phyloP scores from a whole-genome alignment of 768 basidiomycete species.

The Hirschioporus abietinus region DNA sequence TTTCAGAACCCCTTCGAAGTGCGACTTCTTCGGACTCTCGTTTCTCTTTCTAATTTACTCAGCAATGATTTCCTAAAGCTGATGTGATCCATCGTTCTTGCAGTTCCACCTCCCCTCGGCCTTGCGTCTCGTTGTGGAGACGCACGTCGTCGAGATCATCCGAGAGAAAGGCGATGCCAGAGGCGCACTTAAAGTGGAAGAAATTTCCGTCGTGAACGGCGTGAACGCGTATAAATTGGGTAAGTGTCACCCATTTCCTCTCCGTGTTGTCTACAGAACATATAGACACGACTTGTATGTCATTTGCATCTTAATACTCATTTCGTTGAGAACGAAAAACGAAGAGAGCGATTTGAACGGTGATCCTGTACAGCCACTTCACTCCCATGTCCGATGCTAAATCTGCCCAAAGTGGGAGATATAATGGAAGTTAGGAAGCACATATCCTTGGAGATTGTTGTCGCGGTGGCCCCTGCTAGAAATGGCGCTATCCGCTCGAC shows the following conservation, averaged over 20 bases:
- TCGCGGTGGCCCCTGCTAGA: too few relatives aligned
- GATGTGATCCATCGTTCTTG: neutral
- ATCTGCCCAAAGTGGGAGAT: too few relatives aligned
- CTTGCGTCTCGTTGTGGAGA: slow-evolving; percentile 65
- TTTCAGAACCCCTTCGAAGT: neutral
- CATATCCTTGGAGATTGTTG: too few relatives aligned
- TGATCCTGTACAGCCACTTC: too few relatives aligned
- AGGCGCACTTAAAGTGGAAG: slow-evolving; percentile 40
- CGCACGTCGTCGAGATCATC: slow-evolving; percentile 65
- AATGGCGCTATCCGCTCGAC: too few relatives aligned
- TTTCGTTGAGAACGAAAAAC: neutral
- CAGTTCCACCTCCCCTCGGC: slow-evolving; percentile 78
- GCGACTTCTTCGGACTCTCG: neutral
- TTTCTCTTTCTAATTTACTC: neutral
- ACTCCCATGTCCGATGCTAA: too few relatives aligned
- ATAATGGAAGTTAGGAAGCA: too few relatives aligned
- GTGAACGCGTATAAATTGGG: slow-evolving; percentile 45
- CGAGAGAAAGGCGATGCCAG: slow-evolving; percentile 45
- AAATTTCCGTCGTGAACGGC: slow-evolving; percentile 25
- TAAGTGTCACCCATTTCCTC: slow-evolving; percentile 18
- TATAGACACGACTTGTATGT: neutral
- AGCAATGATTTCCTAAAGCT: neutral
- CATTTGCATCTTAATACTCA: neutral
- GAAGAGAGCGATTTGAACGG: too few relatives aligned
- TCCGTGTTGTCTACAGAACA: neutral